Conservation (phyloP, 2,329 filamentous ascomycete species). For the Alternaria sp. region DNA sequence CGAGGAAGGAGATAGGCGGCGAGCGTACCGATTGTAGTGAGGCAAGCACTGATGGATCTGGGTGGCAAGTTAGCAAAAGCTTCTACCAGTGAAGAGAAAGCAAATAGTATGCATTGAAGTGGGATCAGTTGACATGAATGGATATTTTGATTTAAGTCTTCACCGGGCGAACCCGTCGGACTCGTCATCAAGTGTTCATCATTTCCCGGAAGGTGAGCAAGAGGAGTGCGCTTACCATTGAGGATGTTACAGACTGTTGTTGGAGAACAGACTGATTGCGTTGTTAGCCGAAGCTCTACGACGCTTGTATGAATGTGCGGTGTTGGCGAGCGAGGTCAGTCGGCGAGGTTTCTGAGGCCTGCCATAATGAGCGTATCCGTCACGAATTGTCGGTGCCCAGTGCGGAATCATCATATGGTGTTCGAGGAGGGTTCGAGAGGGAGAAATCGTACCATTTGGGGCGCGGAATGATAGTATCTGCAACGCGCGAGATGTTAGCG, state of each 20-base stretch:
- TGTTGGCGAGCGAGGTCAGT: conserved; percentile 67
- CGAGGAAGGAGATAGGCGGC: conserved; percentile 4
- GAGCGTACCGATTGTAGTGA: conserved; percentile 23
- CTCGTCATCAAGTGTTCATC: conserved; percentile 73
- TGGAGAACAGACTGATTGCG: not conserved
- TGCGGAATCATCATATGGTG: conserved; percentile 82
- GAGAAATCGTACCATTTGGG: conserved; percentile 32
- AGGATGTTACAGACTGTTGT: not conserved
- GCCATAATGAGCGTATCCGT: conserved; percentile 85
- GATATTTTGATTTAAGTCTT: conserved; percentile 65
- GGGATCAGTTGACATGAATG: conserved; percentile 69
- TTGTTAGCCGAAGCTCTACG: conserved; percentile 16
- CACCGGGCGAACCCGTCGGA: conserved; percentile 75
- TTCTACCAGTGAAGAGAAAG: not conserved
- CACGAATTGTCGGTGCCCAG: conserved; percentile 92
- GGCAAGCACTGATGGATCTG: conserved; percentile 16
- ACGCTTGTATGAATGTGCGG: not conserved
- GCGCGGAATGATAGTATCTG: not conserved
- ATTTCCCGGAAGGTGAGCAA: conserved; percentile 33
- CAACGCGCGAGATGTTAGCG: conserved; percentile 19
- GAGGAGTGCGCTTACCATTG: conserved; percentile 25
- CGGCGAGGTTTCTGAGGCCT: conserved; percentile 99
- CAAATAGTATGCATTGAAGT: not conserved
- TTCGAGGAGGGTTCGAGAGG: conserved; percentile 13
- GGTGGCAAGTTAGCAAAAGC: conserved; percentile 10